Base-by-base conservation (phyloP, 75 land plant species). In the Sequoia sempervirens region DNA sequence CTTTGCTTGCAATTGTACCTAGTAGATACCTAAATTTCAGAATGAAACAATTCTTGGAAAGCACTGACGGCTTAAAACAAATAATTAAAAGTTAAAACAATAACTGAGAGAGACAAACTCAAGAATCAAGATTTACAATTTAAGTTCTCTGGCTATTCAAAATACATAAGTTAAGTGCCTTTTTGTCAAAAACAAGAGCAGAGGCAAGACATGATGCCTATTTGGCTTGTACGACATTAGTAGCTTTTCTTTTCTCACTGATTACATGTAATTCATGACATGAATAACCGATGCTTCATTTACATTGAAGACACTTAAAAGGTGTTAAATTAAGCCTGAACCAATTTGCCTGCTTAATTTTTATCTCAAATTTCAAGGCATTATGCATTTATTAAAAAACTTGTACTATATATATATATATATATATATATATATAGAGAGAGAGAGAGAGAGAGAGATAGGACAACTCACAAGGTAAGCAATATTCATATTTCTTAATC, bases 401-500 rank as follows among this genome's bases (percentile, higher is more conserved):
- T 30, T 43, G 11, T 30, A 8, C 36, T 36, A 36, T 11, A 1
- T 30, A 13, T 50, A 1, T 5, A 43, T 50, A 50, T 1, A 50
- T 12, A 50, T 2, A 47, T 0, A 47, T 1, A 47, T 0, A 46
- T 0, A 46, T 0, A 7, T 0, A 46, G 47, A 50, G 53, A 50
- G 15, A 12, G 53, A 50, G 53, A 20, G 43, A 84, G 28, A 61
- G 23, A 23, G 66, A 61, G 23, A 4, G 2, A 17, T 20, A 15
- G 4, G 40, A 84, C 30, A 87, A 8, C 98, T 90, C 41, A 96
- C 98, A 94, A 52, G 99, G 99, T 79, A 97, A 85, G 85, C 99
- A 97, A 79, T 97, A 97, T 79, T 97, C 99, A 84, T 91, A 97
- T 84, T 94, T 90, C 88, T 97, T 97, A 80, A 97, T 79, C 26